Conservation (phyloP, 2,329 filamentous ascomycete species). For the Rachicladosporium sp. region DNA sequence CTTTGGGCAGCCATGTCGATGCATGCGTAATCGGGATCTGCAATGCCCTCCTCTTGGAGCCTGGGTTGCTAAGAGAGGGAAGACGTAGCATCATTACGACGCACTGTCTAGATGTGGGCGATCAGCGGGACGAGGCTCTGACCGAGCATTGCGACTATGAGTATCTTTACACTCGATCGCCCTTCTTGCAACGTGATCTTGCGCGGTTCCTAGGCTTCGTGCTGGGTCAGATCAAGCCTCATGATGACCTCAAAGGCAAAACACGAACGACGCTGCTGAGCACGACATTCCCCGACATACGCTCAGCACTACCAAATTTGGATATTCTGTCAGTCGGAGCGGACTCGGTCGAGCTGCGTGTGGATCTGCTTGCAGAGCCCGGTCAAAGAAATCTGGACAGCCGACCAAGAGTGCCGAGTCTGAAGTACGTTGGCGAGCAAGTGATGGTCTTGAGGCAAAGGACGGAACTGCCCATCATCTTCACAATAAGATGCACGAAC, state of each 20-base stretch:
- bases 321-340: slow-evolving; percentile 79
- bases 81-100: slow-evolving; percentile 61
- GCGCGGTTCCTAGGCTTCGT: slow-evolving; percentile 69
- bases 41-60: slow-evolving; percentile 43
- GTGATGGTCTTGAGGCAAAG: slow-evolving; percentile 72
- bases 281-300: slow-evolving; percentile 77
- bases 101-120: slow-evolving; percentile 60
- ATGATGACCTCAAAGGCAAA: slow-evolving; percentile 66
- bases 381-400: not conserved
- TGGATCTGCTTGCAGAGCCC: slow-evolving; percentile 68
- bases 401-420: slow-evolving; percentile 47
- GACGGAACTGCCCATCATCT: slow-evolving; percentile 81
- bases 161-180: slow-evolving; percentile 64
- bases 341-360: slow-evolving; percentile 73
- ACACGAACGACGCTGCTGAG: slow-evolving; percentile 73
- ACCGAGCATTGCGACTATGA: slow-evolving; percentile 68
- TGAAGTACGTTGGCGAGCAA: slow-evolving; percentile 77
- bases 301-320: slow-evolving; percentile 68
- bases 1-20: slow-evolving; percentile 42
- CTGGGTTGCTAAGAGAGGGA: slow-evolving; percentile 45
- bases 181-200: slow-evolving; percentile 63
- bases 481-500: slow-evolving; percentile 68
- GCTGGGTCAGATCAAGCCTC: slow-evolving; percentile 65
- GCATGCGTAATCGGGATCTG: slow-evolving; percentile 57
- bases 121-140: slow-evolving; percentile 42